phyloP scores from a whole-genome alignment of 2,329 filamentous ascomycete species.

The Colletotrichum viniferum region DNA sequence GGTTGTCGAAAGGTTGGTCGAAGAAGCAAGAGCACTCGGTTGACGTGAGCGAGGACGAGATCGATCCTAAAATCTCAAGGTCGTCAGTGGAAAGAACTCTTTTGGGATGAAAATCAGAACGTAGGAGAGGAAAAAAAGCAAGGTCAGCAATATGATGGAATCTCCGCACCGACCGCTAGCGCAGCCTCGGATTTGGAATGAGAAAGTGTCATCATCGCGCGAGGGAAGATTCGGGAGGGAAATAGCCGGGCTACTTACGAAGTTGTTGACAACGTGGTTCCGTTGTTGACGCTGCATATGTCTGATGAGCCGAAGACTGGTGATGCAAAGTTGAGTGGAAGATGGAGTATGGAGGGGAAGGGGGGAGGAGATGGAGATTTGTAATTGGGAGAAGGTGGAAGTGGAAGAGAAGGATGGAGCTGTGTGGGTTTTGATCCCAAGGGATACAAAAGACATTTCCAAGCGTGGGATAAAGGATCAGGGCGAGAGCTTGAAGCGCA shows the following conservation, averaged over 20 bases:
- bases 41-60: not conserved
- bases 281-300: not conserved
- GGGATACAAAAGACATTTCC: no score
- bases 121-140: not conserved
- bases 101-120: rapidly evolving
- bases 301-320: no score
- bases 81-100: not conserved
- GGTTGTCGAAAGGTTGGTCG: not conserved
- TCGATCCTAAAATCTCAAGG: not conserved
- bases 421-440: no score
- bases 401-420: no score
- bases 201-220: not conserved
- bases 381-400: rapidly evolving
- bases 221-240: not conserved
- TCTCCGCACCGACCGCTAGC: not conserved
- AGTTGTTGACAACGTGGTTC: not conserved
- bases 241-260: not conserved
- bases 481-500: no score
- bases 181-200: not conserved
- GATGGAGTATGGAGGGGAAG: no score
- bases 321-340: no score
- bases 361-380: no score
- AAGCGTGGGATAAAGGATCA: no score
- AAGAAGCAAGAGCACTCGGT: not conserved
- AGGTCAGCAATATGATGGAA: not conserved